Evolutionary conservation across 257 asterid species (phyloP).

Genomic region (Ilex aquifolium): DNA sequence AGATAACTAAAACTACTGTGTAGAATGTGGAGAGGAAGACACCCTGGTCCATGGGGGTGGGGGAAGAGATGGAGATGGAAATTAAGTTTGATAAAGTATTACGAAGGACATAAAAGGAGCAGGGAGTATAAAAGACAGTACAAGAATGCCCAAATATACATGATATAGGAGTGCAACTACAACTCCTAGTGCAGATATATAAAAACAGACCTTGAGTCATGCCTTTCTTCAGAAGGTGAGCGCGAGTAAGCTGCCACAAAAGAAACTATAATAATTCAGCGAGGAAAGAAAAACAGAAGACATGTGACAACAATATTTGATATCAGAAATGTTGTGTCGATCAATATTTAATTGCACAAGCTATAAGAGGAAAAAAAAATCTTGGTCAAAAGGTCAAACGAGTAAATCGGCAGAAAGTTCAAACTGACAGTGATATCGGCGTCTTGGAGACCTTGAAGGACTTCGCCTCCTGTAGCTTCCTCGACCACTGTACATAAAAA

Average conservation of each 20-base stretch:
- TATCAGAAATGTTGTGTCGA: neutral
- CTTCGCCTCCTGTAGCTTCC: slow-evolving; percentile 69
- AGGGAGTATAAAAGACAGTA: too few species aligned
- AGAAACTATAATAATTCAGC: slow-evolving; percentile 14
- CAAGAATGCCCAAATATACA: too few species aligned
- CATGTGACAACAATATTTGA: too few species aligned
- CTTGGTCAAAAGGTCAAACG: slow-evolving; percentile 6
- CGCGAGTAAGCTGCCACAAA: slow-evolving; percentile 71
- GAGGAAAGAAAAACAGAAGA: neutral
- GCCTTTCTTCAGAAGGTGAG: slow-evolving; percentile 65
- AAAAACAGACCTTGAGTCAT: slow-evolving; percentile 12
- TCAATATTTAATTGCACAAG: neutral
- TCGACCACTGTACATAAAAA: slow-evolving; percentile 26
- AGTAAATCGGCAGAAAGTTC: slow-evolving; percentile 7
- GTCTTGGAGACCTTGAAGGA: slow-evolving; percentile 68
- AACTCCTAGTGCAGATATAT: too few species aligned
- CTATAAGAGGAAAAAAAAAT: neutral
- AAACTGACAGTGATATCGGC: slow-evolving; percentile 62
- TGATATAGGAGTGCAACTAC: too few species aligned
- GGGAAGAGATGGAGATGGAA: too few species aligned
- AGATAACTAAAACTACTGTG: too few species aligned
- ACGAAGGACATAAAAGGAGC: too few species aligned
- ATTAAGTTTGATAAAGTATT: too few species aligned
- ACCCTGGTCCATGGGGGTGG: too few species aligned
- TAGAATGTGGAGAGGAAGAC: too few species aligned